Conservation (phyloP, 768 basidiomycete genomes). For the Termitomyces sp. region DNA sequence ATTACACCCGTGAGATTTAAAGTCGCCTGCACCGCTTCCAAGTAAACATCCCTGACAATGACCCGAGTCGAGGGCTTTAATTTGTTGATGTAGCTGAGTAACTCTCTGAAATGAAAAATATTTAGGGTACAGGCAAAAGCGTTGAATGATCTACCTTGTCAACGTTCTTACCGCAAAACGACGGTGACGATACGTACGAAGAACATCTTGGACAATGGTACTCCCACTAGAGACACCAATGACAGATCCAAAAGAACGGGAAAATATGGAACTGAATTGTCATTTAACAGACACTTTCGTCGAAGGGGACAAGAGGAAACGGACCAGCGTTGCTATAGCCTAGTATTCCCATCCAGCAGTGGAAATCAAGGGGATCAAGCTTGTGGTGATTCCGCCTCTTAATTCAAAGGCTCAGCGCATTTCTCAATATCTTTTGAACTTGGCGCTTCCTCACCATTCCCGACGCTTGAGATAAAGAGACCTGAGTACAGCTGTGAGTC, state of each 20-base stretch:
- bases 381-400: slow-evolving; percentile 51
- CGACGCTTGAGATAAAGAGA: slow-evolving; percentile 27
- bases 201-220: slow-evolving; percentile 45
- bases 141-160: slow-evolving; percentile 43
- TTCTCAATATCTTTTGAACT: too few species aligned
- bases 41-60: slow-evolving; percentile 36
- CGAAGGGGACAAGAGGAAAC: slow-evolving; percentile 5
- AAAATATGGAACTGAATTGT: slow-evolving; percentile 52
- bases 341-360: slow-evolving; percentile 58
- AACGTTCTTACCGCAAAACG: slow-evolving; percentile 38
- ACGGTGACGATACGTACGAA: slow-evolving; percentile 36
- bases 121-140: slow-evolving; percentile 9
- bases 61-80: slow-evolving; percentile 30
- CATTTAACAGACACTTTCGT: neutral
- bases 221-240: slow-evolving; percentile 52
- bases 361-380: slow-evolving; percentile 54
- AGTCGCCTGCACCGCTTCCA: slow-evolving; percentile 38
- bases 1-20: slow-evolving; percentile 42
- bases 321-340: slow-evolving; percentile 61
- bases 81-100: slow-evolving; percentile 38
- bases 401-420: neutral
- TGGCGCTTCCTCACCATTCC: slow-evolving; percentile 27
- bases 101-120: slow-evolving; percentile 42
- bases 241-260: slow-evolving; percentile 57
- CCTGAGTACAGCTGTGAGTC: slow-evolving; percentile 18